Base-by-base conservation (phyloP, 2,329 filamentous ascomycete species). In the Aspergillus unguis region DNA sequence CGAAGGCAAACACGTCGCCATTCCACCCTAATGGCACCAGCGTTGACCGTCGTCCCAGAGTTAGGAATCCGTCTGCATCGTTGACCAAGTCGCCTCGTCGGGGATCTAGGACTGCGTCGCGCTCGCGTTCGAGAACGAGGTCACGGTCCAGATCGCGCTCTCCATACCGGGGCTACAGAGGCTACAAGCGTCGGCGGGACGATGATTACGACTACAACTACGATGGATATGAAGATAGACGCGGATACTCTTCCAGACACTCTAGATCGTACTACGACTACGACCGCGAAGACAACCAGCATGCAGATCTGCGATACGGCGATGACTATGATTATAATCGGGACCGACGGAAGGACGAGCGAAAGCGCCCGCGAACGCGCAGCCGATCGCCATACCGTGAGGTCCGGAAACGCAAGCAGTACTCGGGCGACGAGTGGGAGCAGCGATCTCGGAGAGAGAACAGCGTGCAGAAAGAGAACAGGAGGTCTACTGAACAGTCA, bases 41-140 rank as follows among this genome's bases (percentile, higher is more conserved):
- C 83, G 86, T 95, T 95, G 88, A 95, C 90, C 88, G 87, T 84
- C 85, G 80, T 81, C 83, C 87, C 88, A 95, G 90, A 92, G 81
- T 75, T 76, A 84, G 81, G 79, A 65, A 65, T 64, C 66, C 73
- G 63, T 66, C 69, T 58, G 69, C 75, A 63, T 81, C 82, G 67
- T 70, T 75, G 67, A 66, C 61, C 61, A 63, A 57, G 68, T 84
- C 83, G 58, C 82, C 82, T 83, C 73, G 79, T 81, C 66, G 82
- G 81, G 70, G 82, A 82, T 72, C 80, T 53, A 69, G 64, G 62
- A 61, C 64, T 17, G 17, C 17, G 17, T 17, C 17, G 17, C 17
- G 17, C 17, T 17, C 17, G 17, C 17, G 82, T 82, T 72, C 80
- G 52, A 69, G 65, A 62, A 61, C 64, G 41, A 60, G 62, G 50